Conservation (phyloP, 1,284 basidiomycete genomes). For the Ceratorhiza oryzae-sativae region DNA sequence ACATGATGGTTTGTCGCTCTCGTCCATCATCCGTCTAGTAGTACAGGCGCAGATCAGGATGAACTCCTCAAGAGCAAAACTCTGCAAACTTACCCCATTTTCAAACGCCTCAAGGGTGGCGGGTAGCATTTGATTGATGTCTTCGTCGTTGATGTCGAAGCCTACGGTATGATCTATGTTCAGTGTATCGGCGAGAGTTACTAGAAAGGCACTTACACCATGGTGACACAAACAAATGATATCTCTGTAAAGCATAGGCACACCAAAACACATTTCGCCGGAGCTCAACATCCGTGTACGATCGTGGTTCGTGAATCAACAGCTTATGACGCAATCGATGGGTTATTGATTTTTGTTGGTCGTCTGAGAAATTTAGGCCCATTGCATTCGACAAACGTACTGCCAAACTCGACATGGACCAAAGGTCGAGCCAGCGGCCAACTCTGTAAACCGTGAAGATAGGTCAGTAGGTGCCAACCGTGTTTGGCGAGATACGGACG, state of each 20-base stretch:
- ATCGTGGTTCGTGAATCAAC: background rate
- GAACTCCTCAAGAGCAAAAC: background rate
- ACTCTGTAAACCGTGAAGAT: background rate
- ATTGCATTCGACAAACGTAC: conserved; percentile 4
- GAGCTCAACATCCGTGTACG: conserved; percentile 30
- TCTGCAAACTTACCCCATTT: conserved; percentile 13
- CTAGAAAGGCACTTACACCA: conserved; percentile 12
- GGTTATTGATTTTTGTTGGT: conserved; percentile 7
- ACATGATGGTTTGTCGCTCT: conserved; percentile 20
- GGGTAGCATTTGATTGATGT: conserved; percentile 42
- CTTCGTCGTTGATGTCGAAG: conserved; percentile 39
- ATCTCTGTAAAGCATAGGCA: conserved; percentile 24
- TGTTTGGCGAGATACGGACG: background rate
- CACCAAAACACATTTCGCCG: conserved; percentile 38
- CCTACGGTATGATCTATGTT: background rate
- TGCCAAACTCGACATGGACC: background rate
- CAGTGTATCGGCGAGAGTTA: background rate
- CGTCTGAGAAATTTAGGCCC: conserved; percentile 15
- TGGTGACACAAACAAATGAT: background rate
- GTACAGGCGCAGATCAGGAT: background rate
- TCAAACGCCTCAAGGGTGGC: conserved; percentile 29
- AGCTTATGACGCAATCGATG: conserved; percentile 8
- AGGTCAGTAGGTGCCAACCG: background rate
- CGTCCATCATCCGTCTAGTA: conserved; percentile 14
- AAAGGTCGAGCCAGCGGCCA: conserved; percentile 30